Evolutionary conservation across 2,329 filamentous ascomycete genomes (phyloP), one percentile per base, ranked within the genome.

Genomic region (Penicillium polonicum): DNA sequence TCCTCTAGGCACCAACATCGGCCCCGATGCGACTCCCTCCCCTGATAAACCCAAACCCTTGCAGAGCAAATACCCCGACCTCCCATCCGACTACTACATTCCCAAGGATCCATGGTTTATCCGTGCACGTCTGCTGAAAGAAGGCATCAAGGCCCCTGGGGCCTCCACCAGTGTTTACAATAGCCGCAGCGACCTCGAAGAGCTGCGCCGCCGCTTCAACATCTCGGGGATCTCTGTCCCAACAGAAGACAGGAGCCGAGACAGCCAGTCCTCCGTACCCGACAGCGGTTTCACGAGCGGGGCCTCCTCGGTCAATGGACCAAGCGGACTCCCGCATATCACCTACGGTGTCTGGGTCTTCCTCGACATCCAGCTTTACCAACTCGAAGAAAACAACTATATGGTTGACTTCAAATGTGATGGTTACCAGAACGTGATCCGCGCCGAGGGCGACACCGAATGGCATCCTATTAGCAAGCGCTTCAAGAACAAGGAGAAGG

Each of bases 321-420:
- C 65, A 17, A 61, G 62, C 31, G 60, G 67, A 36, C 74, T 78
- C 13, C 73, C 79, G 45, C 70, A 78, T 2, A 72, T 76, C 4
- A 80, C 85, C 52, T 85, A 91, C 62, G 89, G 89, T 55, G 87
- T 95, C n/a, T 93, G 90, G 72, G 89, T 97, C 69, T 94, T 96
- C 72, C 86, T 99, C 72, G 92, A 96, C 64, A 97, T 99, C 62
- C 94, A 97, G 73, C 88, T 97, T 51, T 97, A 97, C 76, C 89
- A 92, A 71, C 92, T 97, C 80, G 93, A 97, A 74, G 86, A 87
- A 57, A 89, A 90, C 55, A 93, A 94, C 64, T 97, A 93, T 75
- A 88, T 99, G 61, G 94, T 99, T 48, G 94, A 99, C 74, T 99
- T 99, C 82, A 97, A 97, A 74, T 97, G 93, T 74, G 92, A 94